Percentiles rank a stretch among this genome's conserved stretches.
Conservation (phyloP, 202 grass and related monocot species). For the Brachypodium distachyon region DNA sequence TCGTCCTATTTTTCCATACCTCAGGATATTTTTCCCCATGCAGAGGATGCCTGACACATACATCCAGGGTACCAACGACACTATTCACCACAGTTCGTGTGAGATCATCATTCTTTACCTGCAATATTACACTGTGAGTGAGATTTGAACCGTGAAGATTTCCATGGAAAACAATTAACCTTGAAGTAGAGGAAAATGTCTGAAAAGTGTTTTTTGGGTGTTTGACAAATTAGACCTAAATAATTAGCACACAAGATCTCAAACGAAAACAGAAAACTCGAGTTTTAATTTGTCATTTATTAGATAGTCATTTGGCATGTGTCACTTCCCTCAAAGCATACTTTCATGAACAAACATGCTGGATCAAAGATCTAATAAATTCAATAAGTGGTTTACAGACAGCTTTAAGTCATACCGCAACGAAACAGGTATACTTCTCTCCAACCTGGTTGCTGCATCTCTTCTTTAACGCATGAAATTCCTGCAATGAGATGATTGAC, state of each 20-base stretch:
- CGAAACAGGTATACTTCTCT: conserved; percentile 69
- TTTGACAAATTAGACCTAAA: not conserved
- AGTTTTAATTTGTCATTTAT: not conserved
- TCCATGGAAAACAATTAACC: too few species aligned
- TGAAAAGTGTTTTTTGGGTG: not conserved
- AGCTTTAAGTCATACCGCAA: conserved; percentile 41
- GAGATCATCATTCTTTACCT: conserved; percentile 61
- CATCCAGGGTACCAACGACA: conserved; percentile 62
- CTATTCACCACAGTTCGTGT: conserved; percentile 63
- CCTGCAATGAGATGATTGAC: conserved; percentile 27
- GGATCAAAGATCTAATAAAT: conserved; percentile 1
- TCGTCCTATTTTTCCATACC: conserved; percentile 25
- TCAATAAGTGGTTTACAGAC: not conserved
- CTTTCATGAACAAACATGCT: conserved; percentile 11
- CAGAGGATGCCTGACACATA: conserved; percentile 61
- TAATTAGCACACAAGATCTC: not conserved
- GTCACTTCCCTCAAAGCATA: not conserved
- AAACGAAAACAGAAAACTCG: not conserved
- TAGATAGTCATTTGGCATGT: not conserved
- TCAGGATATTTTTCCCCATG: conserved; percentile 57
- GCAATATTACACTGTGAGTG: conserved; percentile 9
- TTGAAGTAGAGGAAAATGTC: not conserved
- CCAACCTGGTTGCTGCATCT: conserved; percentile 41
- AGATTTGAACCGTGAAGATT: conserved; percentile 8
- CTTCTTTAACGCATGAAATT: conserved; percentile 61